Evolutionary conservation across 2,329 filamentous ascomycete genomes (phyloP), one percentile per base, ranked within the genome.

Genomic region (Elsinoe perseae): DNA sequence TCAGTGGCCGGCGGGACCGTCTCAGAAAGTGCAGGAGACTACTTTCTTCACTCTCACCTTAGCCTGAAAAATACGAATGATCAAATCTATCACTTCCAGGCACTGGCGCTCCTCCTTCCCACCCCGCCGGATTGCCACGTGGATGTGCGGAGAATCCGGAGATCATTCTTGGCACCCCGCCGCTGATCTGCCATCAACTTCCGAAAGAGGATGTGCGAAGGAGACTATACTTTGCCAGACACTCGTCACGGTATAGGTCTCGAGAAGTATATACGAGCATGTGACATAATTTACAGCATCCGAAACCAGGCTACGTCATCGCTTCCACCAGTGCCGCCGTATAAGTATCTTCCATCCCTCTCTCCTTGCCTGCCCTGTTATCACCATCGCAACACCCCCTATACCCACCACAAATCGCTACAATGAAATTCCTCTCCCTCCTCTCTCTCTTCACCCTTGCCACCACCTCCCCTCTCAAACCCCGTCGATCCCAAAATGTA

Each of bases 41-140:
- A n/a, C n/a, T n/a, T n/a, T n/a, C n/a, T n/a, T n/a, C n/a, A n/a
- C n/a, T n/a, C n/a, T n/a, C n/a, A n/a, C n/a, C n/a, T n/a, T 36
- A 36, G 32, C 32, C 32, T 36, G 12, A 36, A 14, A n/a, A 36
- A 36, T 36, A 36, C 32, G 32, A 36, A 36, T 9, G 10, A 36
- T n/a, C n/a, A n/a, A n/a, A n/a, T n/a, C n/a, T n/a, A n/a, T n/a
- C n/a, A n/a, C n/a, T n/a, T n/a, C 5, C 12, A 36, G 5, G 9
- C 4, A 36, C n/a, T 36, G 32, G 32, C n/a, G 5, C n/a, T 14
- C 9, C 5, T 4, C 32, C 4, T 14, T 36, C 18, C 18, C 40
- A 43, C 48, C 48, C 48, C 48, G 23, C 48, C 48, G 48, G 48
- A 52, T 52, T 52, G 48, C 28, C 48, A 52, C 23, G 48, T 36